Evolutionary conservation across 192 early-diverging fungal genomes (phyloP).

Genomic region (Backusella tarrabulga): DNA sequence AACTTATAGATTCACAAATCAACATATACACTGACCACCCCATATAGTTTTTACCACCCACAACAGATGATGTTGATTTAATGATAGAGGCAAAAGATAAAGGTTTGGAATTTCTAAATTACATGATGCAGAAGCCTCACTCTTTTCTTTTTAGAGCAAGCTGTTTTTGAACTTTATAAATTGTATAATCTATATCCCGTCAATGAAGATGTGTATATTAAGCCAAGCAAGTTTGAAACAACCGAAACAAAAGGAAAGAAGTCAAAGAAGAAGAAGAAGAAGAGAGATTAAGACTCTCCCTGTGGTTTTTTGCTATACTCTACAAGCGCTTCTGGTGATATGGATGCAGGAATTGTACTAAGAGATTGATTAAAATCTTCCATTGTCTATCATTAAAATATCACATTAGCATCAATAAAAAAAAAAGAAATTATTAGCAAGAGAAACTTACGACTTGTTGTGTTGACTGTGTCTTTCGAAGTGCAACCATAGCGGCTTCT

Average conservation of each 20-base stretch:
- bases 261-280: constrained; percentile 1
- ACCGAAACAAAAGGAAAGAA: constrained; percentile 25
- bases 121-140: not conserved
- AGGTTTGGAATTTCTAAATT: constrained; percentile 4
- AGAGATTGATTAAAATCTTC: constrained; percentile 16
- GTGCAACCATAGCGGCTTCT: constrained; percentile 50
- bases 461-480: constrained; percentile 19
- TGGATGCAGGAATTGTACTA: constrained; percentile 20
- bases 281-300: not conserved
- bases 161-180: constrained; percentile 43
- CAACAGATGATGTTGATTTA: constrained; percentile 42
- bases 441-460: constrained; percentile 13
- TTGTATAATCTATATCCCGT: constrained; percentile 34
- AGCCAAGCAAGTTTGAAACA: constrained; percentile 8
- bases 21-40: not conserved
- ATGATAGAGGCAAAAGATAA: constrained; percentile 62
- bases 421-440: not conserved
- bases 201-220: constrained; percentile 13
- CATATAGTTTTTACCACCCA: constrained; percentile 40
- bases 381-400: constrained; percentile 17
- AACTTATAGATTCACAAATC: not conserved
- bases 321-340: not conserved
- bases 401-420: not conserved
- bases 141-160: constrained; percentile 38
- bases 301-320: constrained; percentile 15